phyloP scores from a whole-genome alignment of 305 asterid genomes.

The Ilex paraguariensis region DNA sequence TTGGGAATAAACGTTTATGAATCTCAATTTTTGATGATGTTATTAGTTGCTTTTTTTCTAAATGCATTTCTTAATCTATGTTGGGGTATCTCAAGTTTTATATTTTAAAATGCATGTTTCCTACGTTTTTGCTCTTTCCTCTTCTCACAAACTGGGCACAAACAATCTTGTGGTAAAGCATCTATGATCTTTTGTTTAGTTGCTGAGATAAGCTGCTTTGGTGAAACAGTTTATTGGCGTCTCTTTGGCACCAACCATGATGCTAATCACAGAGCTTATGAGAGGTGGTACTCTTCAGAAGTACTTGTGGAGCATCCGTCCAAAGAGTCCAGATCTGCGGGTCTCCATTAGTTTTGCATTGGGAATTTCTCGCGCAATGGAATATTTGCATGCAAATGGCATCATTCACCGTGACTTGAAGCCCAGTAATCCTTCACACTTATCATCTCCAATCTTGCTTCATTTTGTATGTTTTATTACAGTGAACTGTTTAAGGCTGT shows the following conservation, averaged over 20 bases:
- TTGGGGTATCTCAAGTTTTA: too few species aligned
- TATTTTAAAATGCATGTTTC: too few species aligned
- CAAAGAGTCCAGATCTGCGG: conserved; percentile 43
- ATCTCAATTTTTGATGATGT: too few species aligned
- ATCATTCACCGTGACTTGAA: conserved; percentile 65
- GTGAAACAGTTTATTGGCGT: conserved; percentile 54
- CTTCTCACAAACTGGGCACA: too few species aligned
- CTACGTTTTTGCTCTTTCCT: too few species aligned
- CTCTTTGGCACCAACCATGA: conserved; percentile 38
- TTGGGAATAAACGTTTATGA: too few species aligned
- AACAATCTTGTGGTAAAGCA: too few species aligned
- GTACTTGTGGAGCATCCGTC: conserved; percentile 51
- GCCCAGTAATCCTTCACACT: conserved; percentile 39
- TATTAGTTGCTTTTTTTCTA: too few species aligned
- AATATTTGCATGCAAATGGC: conserved; percentile 46
- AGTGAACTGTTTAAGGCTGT: neutral
- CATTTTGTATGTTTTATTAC: conserved; percentile 8
- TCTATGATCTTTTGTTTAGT: neutral
- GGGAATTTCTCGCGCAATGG: conserved; percentile 61
- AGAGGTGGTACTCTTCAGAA: conserved; percentile 62
- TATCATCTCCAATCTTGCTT: conserved; percentile 4
- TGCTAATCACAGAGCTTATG: conserved; percentile 59
- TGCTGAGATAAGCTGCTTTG: conserved; percentile 14
- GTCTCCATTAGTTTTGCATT: conserved; percentile 41
- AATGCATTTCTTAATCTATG: too few species aligned